A percentile compares a stretch with the other conserved stretches of the same genome.
phyloP scores from a whole-genome alignment of 306 rosid genomes.

The Abrus pulchellus region DNA sequence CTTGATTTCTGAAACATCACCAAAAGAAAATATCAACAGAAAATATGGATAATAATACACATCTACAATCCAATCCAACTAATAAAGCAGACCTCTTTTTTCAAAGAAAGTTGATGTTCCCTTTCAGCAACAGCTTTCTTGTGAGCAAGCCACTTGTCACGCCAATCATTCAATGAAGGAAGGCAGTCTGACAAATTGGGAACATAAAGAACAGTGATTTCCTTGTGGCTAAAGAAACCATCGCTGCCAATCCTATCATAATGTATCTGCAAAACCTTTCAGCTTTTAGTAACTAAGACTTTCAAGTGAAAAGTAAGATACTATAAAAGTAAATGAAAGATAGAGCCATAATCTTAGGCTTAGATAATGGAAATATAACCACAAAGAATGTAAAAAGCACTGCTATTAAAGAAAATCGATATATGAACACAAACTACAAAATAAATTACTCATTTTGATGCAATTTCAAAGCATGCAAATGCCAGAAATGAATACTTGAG shows the following conservation, averaged over 20 bases:
- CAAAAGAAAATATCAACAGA: background rate
- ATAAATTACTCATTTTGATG: background rate
- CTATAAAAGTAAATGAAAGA: background rate
- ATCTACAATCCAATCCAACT: constrained; percentile 5
- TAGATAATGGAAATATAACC: constrained; percentile 9
- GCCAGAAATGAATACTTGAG: background rate
- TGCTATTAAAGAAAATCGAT: background rate
- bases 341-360: background rate
- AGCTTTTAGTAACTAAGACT: constrained; percentile 34
- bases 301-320: background rate
- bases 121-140: constrained; percentile 84
- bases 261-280: constrained; percentile 75
- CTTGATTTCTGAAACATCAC: constrained; percentile 56
- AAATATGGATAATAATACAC: constrained; percentile 5
- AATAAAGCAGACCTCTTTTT: constrained; percentile 72
- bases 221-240: constrained; percentile 95
- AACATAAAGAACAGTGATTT: constrained; percentile 83
- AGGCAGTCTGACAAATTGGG: constrained; percentile 95
- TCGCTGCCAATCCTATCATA: constrained; percentile 91
- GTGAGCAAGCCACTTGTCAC: constrained; percentile 90
- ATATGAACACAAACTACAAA: constrained; percentile 22
- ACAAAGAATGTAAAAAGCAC: constrained; percentile 2
- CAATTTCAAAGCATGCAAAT: background rate
- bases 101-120: constrained; percentile 66
- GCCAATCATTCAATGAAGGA: constrained; percentile 86